Base-by-base conservation (phyloP, 208 protist species). In the Trypanosoma scelopori region DNA sequence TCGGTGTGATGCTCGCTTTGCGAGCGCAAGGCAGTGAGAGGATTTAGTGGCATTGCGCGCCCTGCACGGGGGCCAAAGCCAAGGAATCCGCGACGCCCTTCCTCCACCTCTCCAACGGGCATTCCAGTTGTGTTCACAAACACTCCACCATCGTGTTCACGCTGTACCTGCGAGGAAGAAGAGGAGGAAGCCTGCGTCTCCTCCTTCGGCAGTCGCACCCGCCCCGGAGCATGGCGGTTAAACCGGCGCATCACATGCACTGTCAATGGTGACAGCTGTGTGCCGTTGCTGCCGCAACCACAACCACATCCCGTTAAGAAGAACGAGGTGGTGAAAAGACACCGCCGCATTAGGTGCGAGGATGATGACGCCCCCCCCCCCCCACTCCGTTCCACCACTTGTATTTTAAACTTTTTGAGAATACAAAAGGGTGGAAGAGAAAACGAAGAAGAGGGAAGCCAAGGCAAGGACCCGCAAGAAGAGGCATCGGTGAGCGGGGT, bases 31-130 rank as follows among this genome's bases (percentile, higher is more conserved):
- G 48, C 59, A 27, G 61, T 9, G 23, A 74, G 68, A 9, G 68
- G 58, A 55, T 74, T 65, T 27, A 74, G 37, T 42, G 68, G 68
- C 68, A 74, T 74, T 22, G 32, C 35, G 18, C 68, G 68, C 11
- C 68, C 68, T 27, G 52, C 18, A 45, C 46, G 53, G 12, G 30
- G 25, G 11, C 68, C 68, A 56, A 74, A 51, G 5, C 68, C 68
- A 15, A 74, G 61, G 60, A 74, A 74, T n/a, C 68, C 68, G 35
- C 68, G 68, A 20, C 61, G 68, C 3, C 58, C 58, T 23, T 74
- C 68, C 23, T 55, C 59, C 42, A 63, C 61, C n/a, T 64, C 61
- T 20, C 68, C 59, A 30, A 67, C 50, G 20, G 68, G 55, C 51
- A 63, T 58, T 22, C 68, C 61, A 41, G 59, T 60, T 0, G 47